Evolutionary conservation across 495 filamentous ascomycete genomes (phyloP).

Genomic region (Parathielavia hyrcaniae): DNA sequence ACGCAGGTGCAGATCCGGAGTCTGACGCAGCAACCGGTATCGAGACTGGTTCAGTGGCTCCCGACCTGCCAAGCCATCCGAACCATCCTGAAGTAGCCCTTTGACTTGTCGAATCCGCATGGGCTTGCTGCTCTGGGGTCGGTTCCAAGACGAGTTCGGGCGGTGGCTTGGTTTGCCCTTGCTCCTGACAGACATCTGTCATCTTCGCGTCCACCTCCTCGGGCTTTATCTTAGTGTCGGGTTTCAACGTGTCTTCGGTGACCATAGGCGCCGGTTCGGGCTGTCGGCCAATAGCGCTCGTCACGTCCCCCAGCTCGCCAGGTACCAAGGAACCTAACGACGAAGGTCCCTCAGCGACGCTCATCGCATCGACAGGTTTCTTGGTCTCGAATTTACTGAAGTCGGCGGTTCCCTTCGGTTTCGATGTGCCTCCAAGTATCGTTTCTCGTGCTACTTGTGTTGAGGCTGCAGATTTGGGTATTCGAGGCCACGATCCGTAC

Average conservation of each 20-base stretch:
- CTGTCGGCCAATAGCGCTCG: neutral
- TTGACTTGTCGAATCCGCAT: constrained; percentile 30
- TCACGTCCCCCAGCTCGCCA: constrained; percentile 19
- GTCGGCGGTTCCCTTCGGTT: constrained; percentile 36
- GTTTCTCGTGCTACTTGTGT: constrained; percentile 73
- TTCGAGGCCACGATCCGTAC: constrained; percentile 62
- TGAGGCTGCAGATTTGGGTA: constrained; percentile 61
- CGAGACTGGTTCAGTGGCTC: constrained; percentile 20
- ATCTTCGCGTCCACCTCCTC: constrained; percentile 10
- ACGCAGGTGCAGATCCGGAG: constrained; percentile 10
- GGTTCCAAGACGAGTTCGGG: constrained; percentile 12
- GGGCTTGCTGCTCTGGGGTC: neutral
- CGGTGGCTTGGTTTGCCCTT: neutral
- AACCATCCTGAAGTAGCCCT: constrained; percentile 49
- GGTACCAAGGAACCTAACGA: constrained; percentile 25
- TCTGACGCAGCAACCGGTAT: constrained; percentile 25
- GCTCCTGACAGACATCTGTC: constrained; percentile 8
- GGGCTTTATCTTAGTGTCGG: constrained; percentile 10
- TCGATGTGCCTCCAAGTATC: constrained; percentile 53
- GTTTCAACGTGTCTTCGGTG: constrained; percentile 1
- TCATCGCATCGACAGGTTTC: constrained; percentile 30
- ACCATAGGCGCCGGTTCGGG: neutral
- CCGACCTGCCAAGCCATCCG: constrained; percentile 49
- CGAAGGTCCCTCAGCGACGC: constrained; percentile 23
- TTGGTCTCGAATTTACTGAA: constrained; percentile 45